Evolutionary conservation across 2,329 filamentous ascomycete genomes (phyloP).

Genomic region (Aphanocladium album): DNA sequence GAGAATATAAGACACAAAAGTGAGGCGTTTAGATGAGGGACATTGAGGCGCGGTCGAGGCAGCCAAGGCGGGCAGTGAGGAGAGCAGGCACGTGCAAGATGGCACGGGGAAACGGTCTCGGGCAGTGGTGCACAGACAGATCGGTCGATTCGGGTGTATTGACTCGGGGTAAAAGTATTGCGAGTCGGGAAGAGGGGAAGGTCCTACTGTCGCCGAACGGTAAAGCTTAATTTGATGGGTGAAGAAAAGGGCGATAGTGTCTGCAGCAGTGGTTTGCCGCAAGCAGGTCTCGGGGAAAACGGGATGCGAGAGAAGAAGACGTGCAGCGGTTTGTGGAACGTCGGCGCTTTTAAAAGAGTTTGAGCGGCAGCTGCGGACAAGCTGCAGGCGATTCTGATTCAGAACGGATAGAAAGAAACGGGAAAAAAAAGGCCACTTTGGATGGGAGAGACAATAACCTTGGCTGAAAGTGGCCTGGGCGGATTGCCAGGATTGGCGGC

Average conservation of each 20-base stretch:
- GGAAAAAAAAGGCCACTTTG: neutral
- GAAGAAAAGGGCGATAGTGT: too few species aligned
- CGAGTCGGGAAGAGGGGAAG: neutral
- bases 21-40: slow-evolving; percentile 10
- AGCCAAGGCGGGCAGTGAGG: neutral
- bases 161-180: neutral
- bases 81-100: slow-evolving; percentile 8
- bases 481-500: neutral
- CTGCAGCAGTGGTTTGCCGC: too few species aligned
- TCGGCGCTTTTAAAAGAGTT: neutral
- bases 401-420: too few species aligned
- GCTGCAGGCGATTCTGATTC: neutral
- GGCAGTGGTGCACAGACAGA: slow-evolving; percentile 2
- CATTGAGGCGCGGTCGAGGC: neutral
- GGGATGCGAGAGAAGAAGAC: slow-evolving; percentile 1
- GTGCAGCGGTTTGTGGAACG: slow-evolving; percentile 7
- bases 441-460: neutral
- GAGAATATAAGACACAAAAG: neutral
- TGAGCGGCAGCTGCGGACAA: neutral
- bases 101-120: neutral
- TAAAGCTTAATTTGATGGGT: too few species aligned
- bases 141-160: neutral
- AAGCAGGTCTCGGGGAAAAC: neutral
- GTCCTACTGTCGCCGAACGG: neutral
- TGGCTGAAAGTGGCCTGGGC: neutral